Evolutionary conservation across 2,329 filamentous ascomycete genomes (phyloP).

Genomic region (Stromatinia cepivora): DNA sequence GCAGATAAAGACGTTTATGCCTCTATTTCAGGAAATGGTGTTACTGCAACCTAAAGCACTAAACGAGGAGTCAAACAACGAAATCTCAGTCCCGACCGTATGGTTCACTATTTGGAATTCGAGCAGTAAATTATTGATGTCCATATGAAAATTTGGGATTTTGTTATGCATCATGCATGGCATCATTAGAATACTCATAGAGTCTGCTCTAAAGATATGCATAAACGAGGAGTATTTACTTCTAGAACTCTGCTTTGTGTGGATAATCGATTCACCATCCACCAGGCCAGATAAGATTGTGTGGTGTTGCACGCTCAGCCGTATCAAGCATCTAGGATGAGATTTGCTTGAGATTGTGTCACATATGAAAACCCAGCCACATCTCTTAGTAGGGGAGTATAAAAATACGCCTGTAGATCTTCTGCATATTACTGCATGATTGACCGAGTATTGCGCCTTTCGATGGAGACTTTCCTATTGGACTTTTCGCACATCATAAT

Average conservation of each 20-base stretch:
- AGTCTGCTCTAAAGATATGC: not conserved
- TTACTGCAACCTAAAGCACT: not conserved
- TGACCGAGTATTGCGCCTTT: constrained; percentile 13
- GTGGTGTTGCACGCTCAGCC: constrained; percentile 10
- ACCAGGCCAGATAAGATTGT: not conserved
- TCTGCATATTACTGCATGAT: constrained; percentile 19
- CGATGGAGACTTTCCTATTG: constrained; percentile 3
- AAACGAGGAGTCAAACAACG: not conserved
- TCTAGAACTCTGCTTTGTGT: not conserved
- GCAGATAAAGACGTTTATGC: not conserved
- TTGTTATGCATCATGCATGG: constrained; percentile 10
- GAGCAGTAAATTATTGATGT: not conserved
- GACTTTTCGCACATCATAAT: not conserved
- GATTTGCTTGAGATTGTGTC: constrained; percentile 12
- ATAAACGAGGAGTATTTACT: not conserved
- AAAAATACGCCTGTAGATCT: constrained; percentile 13
- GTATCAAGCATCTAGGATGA: not conserved
- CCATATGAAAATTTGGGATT: constrained; percentile 15
- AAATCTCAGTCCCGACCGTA: not conserved
- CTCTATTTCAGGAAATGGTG: not conserved
- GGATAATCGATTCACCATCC: not conserved
- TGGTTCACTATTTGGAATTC: constrained; percentile 14
- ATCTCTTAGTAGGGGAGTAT: constrained; percentile 12
- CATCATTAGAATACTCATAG: constrained; percentile 3
- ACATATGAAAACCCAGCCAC: constrained; percentile 16